These are phyloP conservation scores for Candida tammaniensis DNA, from an alignment of 805 yeast species.

Conservation along the genomic window DNA sequence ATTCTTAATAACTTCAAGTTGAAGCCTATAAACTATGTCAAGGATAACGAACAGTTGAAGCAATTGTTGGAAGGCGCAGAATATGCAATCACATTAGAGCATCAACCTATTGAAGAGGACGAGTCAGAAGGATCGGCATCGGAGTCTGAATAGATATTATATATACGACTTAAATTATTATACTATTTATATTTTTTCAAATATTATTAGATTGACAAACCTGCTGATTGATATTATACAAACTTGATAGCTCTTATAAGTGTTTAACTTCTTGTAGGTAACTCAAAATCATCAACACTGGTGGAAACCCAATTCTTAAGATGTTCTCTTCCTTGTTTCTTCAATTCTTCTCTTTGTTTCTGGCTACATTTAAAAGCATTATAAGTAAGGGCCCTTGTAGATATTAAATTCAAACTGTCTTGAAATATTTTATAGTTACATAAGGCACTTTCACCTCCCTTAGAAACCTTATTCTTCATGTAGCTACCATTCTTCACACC, in stretches of 20 bases:
- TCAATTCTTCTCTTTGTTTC: slow-evolving; percentile 24
- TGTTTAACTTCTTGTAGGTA: no score
- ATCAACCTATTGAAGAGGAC: slow-evolving; percentile 24
- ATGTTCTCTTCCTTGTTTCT: slow-evolving; percentile 23
- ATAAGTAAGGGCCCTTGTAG: slow-evolving; percentile 19
- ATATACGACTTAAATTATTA: no score
- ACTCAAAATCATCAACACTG: slow-evolving; percentile 42
- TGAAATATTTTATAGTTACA: slow-evolving; percentile 22
- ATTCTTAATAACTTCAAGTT: slow-evolving; percentile 47
- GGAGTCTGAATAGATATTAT: slow-evolving; percentile 21
- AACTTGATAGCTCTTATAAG: no score
- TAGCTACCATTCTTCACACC: slow-evolving; percentile 62
- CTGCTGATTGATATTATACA: no score
- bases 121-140: slow-evolving; percentile 37
- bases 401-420: slow-evolving; percentile 2
- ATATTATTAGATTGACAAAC: not conserved
- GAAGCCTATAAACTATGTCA: slow-evolving; percentile 72
- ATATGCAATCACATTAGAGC: slow-evolving; percentile 54
- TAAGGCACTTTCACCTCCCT: slow-evolving; percentile 42
- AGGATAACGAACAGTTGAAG: slow-evolving; percentile 53
- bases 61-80: slow-evolving; percentile 80
- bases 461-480: slow-evolving; percentile 43
- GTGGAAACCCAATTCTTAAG: slow-evolving; percentile 50
- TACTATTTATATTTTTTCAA: not conserved
- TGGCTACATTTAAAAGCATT: slow-evolving; percentile 27